phyloP scores from a whole-genome alignment of 768 basidiomycete species.

The Dacryopinax primogenitus region DNA sequence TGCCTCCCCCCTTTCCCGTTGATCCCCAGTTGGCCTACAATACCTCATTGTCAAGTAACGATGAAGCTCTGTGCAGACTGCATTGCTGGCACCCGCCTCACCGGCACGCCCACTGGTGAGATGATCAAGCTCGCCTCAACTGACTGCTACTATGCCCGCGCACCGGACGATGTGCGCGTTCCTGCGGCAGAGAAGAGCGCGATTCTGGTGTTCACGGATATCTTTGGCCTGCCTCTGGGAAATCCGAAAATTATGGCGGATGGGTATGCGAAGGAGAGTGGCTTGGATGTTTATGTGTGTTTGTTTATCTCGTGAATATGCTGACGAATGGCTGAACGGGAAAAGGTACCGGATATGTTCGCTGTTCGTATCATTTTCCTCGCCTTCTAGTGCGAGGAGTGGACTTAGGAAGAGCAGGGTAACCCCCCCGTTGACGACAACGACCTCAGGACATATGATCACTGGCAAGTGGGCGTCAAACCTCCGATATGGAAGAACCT shows the following conservation, averaged over 20 bases:
- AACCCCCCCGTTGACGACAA: constrained; percentile 7
- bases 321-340: not conserved
- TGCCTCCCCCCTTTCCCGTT: not conserved
- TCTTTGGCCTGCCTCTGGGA: constrained; percentile 40
- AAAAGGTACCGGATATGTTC: constrained; percentile 44
- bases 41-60: not conserved
- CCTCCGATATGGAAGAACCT: constrained; percentile 17
- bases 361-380: constrained; percentile 30
- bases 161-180: not conserved
- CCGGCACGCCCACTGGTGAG: not conserved
- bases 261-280: constrained; percentile 34
- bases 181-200: constrained; percentile 25
- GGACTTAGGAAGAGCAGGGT: not conserved
- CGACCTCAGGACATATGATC: not conserved
- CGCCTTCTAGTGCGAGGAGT: not conserved
- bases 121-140: not conserved
- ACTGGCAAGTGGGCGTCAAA: constrained; percentile 12
- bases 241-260: constrained; percentile 50
- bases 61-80: constrained; percentile 3
- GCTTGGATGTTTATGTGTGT: constrained; percentile 41
- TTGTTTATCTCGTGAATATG: not conserved
- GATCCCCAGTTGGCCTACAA: not conserved
- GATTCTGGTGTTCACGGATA: constrained; percentile 43
- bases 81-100: not conserved
- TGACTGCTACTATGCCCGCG: not conserved